These are phyloP conservation scores for Torulaspora microellipsoides DNA, from an alignment of 805 yeast species.

Conservation along the genomic window DNA sequence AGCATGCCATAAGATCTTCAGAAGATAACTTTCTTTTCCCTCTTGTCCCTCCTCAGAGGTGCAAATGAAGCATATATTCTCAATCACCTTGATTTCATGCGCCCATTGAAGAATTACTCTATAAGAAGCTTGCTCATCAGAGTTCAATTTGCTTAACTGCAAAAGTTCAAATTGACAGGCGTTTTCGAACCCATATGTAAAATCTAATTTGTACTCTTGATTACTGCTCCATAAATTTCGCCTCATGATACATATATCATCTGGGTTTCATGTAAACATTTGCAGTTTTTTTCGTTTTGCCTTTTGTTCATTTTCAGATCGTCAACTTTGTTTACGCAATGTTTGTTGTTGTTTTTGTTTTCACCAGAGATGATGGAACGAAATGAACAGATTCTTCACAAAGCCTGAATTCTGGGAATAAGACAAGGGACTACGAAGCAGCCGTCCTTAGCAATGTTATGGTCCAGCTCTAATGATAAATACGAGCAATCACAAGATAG, in stretches of 20 bases:
- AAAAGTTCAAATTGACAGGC: constrained; percentile 1
- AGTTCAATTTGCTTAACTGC: not conserved
- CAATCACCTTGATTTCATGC: constrained; percentile 3
- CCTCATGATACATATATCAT: not conserved
- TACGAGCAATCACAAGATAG: constrained; percentile 10
- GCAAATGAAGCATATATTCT: constrained; percentile 1
- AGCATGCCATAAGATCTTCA: constrained; percentile 4
- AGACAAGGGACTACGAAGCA: not conserved
- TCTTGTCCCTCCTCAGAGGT: not conserved
- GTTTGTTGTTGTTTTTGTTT: no score
- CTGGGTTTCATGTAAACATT: no score
- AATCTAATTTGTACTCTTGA: not conserved
- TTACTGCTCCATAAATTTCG: constrained; percentile 6
- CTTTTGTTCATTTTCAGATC: no score
- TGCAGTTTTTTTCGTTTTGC: no score
- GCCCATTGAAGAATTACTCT: constrained; percentile 4
- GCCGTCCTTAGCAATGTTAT: constrained; percentile 2
- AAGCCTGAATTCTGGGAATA: not conserved
- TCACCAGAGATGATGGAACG: no score
- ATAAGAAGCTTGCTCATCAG: no score
- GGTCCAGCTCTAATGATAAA: constrained; percentile 2
- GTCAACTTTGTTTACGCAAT: not conserved
- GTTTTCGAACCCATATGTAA: not conserved
- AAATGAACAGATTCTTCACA: no score
- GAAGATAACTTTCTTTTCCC: not conserved